phyloP scores from a whole-genome alignment of 371 early-diverging fungal species.

The Rhizopus sp. region DNA sequence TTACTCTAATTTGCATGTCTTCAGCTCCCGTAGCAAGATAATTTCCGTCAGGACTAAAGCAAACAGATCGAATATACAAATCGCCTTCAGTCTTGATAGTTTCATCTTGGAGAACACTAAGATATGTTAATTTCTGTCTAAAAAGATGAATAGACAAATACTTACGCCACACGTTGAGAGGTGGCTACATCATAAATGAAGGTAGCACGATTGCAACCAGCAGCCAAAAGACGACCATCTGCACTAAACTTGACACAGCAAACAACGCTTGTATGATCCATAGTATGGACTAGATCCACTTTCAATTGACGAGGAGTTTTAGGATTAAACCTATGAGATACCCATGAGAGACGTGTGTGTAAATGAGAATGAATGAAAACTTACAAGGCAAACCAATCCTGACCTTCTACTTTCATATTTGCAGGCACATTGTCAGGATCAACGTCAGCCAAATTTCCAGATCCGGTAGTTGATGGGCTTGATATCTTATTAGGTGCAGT shows the following conservation, averaged over 20 bases:
- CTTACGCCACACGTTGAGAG: conserved; percentile 72
- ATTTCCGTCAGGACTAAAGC: conserved; percentile 94
- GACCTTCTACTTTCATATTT: conserved; percentile 80
- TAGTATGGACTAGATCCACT: conserved; percentile 82
- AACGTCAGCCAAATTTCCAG: conserved; percentile 72
- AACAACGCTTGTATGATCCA: conserved; percentile 91
- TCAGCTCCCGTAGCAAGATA: conserved; percentile 97
- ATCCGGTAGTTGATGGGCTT: conserved; percentile 3
- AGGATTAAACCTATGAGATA: conserved; percentile 64
- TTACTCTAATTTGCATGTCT: conserved; percentile 89
- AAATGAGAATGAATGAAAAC: conserved; percentile 11
- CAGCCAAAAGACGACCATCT: conserved; percentile 91
- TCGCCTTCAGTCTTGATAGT: conserved; percentile 74
- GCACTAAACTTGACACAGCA: conserved; percentile 96
- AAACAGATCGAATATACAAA: conserved; percentile 94
- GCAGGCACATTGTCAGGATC: conserved; percentile 82
- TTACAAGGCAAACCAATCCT: conserved; percentile 88
- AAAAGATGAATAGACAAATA: not conserved
- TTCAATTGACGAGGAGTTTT: conserved; percentile 71
- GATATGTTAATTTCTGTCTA: not conserved
- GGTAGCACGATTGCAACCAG: conserved; percentile 93
- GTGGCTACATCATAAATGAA: conserved; percentile 86
- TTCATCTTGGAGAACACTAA: conserved; percentile 79
- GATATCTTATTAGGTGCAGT: conserved; percentile 3
- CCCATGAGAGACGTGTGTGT: not conserved